Conservation (phyloP, 176 grass and related monocot genomes). For the Triticum turgidum region DNA sequence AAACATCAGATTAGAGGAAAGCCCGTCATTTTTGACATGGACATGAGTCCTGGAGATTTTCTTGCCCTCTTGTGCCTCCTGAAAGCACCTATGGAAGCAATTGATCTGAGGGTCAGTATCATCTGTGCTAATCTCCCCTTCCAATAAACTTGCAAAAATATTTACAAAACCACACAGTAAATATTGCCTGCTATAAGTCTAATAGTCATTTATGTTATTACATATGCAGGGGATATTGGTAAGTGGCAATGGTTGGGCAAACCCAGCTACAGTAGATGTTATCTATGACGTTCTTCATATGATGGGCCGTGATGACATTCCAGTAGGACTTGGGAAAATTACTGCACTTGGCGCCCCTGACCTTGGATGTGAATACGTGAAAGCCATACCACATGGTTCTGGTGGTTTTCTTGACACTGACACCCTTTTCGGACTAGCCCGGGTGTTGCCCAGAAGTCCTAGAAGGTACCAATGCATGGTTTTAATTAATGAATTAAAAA, state of each 20-base stretch:
- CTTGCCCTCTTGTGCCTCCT: conserved; percentile 69
- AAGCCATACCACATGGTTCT: conserved; percentile 60
- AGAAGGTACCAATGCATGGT: conserved; percentile 46
- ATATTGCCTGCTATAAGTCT: neutral
- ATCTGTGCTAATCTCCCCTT: neutral
- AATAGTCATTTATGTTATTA: neutral
- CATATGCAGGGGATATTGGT: conserved; percentile 59
- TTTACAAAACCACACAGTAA: neutral
- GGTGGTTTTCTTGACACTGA: conserved; percentile 68
- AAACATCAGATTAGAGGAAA: conserved; percentile 45
- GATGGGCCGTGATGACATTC: conserved; percentile 84
- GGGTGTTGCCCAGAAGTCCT: conserved; percentile 56
- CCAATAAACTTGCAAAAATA: neutral
- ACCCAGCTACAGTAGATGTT: conserved; percentile 62
- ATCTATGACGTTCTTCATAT: conserved; percentile 76
- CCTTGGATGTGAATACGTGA: conserved; percentile 54
- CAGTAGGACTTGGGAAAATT: conserved; percentile 58
- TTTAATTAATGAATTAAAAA: neutral
- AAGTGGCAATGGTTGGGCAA: conserved; percentile 73
- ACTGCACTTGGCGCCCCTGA: conserved; percentile 48
- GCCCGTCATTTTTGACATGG: conserved; percentile 66
- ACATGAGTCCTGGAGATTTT: conserved; percentile 91
- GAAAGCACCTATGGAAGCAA: conserved; percentile 57
- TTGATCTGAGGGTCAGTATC: conserved; percentile 65
- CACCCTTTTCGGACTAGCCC: conserved; percentile 67